These are phyloP conservation scores for Escovopsis weberi DNA, from an alignment of 2,329 filamentous ascomycete genomes.

Conservation along the genomic window DNA sequence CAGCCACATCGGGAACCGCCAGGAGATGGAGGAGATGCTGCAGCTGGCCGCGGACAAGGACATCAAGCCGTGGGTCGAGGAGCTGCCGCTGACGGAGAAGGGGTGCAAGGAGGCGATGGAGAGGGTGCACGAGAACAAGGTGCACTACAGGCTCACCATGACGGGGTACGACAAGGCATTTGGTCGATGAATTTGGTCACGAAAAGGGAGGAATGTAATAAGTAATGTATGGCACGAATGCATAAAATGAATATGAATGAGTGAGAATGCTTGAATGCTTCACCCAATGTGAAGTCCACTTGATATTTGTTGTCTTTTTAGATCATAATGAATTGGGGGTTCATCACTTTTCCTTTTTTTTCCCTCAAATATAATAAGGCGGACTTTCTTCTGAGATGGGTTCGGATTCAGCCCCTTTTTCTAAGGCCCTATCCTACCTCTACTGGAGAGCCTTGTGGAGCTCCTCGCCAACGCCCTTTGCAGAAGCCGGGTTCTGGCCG, in stretches of 20 bases:
- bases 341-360: no score
- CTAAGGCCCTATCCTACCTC: no score
- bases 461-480: slow-evolving; percentile 35
- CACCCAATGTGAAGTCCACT: no score
- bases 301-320: no score
- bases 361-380: no score
- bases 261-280: background rate
- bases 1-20: slow-evolving; percentile 46
- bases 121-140: slow-evolving; percentile 55
- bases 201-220: no score
- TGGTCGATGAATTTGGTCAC: background rate
- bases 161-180: slow-evolving; percentile 55
- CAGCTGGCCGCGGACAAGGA: slow-evolving; percentile 40
- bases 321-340: no score
- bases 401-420: no score
- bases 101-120: slow-evolving; percentile 56
- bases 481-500: slow-evolving; percentile 43
- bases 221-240: no score
- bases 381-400: no score
- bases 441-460: slow-evolving; percentile 25
- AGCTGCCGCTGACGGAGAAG: slow-evolving; percentile 49
- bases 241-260: no score
- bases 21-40: slow-evolving; percentile 45
- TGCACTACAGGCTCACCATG: slow-evolving; percentile 58
- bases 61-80: slow-evolving; percentile 42